Conservation (phyloP, 352 stramenopile species). For the Pythium coloratum region DNA sequence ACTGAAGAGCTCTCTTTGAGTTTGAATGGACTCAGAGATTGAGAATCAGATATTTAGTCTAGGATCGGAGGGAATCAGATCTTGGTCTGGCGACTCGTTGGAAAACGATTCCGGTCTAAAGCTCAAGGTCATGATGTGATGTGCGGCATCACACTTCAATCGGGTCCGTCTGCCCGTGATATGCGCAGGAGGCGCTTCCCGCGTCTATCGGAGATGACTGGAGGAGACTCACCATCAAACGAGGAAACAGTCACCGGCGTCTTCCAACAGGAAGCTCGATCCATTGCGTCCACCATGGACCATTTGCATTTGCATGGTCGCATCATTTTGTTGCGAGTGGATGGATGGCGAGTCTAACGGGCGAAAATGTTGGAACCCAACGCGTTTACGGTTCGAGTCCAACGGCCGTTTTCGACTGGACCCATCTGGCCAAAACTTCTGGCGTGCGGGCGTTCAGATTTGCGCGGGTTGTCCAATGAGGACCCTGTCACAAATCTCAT, state of each 20-base stretch:
- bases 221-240: too few relatives aligned
- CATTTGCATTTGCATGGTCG: too few relatives aligned
- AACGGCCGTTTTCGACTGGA: not conserved
- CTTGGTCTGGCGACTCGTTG: not conserved
- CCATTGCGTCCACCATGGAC: too few relatives aligned
- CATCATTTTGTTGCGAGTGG: not conserved
- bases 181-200: not conserved
- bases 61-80: not conserved
- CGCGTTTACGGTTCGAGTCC: not conserved
- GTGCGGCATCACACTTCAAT: too few relatives aligned
- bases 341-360: not conserved
- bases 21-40: not conserved
- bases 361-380: not conserved
- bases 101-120: too few relatives aligned
- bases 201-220: not conserved
- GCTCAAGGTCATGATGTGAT: not conserved
- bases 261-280: too few relatives aligned
- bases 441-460: not conserved
- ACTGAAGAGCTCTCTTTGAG: not conserved
- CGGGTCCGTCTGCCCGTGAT: not conserved
- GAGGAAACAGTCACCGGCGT: too few relatives aligned
- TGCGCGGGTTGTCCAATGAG: not conserved
- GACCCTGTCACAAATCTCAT: not conserved
- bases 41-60: not conserved
- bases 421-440: conserved; percentile 3